Evolutionary conservation across 2,329 filamentous ascomycete genomes (phyloP), one percentile per base, ranked within the genome.

Genomic region (Purpureocillium lavendulum): DNA sequence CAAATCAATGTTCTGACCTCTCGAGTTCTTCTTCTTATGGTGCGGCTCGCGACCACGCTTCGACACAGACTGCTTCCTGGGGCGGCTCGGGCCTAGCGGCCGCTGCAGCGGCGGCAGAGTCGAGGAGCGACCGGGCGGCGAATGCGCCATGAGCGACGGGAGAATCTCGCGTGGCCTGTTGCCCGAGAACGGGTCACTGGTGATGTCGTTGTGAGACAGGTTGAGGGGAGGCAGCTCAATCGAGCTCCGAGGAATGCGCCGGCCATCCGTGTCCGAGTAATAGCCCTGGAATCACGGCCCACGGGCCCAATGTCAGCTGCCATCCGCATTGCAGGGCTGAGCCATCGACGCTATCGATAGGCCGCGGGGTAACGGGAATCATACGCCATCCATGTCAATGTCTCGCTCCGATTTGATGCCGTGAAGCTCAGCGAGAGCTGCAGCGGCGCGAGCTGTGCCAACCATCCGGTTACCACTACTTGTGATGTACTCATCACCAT

Each of bases 61-160:
- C 7, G 84, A 83, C 44, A 95, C 77, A 2, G 89, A 96, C 46
- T 85, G 84, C 64, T 94, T 96, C 48, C 88, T 78, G 32, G 87
- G 82, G 40, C 88, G 75, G 40, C 73, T 80, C 16, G 79, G 73
- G 31, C 84, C 85, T 30, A 86, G 67, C 32, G 80, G 74, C 43
- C 86, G 75, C 50, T 92, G 85, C 37, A 90, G 74, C 4, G 89
- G 87, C 21, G 89, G 88, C 17, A 95, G 71, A 1, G 88, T 95
- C 1, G 88, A 89, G 12, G 88, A 94, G 46, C 89, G 84, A 40
- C 84, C 87, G 7, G 87, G 84, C 1, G 88, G 89, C 9, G 89
- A 94, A 44, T 82, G 82, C 38, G 77, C 75, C 30, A 95, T 66
- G 41, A 92, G 86, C 1, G 87, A 94, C 2, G 88, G 87, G 7